Evolutionary conservation across 116 monocot species (phyloP), one percentile per base, ranked within the genome.

Genomic region (Papilionanthe hybrid): DNA sequence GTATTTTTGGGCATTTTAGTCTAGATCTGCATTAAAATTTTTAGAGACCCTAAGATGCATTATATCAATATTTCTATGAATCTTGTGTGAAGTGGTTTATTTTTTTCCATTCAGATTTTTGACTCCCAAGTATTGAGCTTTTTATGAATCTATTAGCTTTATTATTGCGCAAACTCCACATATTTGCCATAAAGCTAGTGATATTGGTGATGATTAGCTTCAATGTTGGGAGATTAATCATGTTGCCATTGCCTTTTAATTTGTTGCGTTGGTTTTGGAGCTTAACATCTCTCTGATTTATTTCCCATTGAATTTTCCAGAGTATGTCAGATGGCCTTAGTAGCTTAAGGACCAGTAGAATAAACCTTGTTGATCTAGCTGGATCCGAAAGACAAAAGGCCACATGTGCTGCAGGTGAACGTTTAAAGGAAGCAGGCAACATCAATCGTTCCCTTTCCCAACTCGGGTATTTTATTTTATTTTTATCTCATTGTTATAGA

Each of bases 381-480:
- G 96, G 96, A 78, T 96, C 96, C 48, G 96, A 96, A 84, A 88
- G 96, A 58, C 96, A 96, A 75, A 96, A 93, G 79, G 77, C 84
- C 48, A 93, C 96, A 74, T 81, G 86, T 83, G 91, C 96, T 77
- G 91, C 79, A 44, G 96, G 96, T 75, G 90, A 93, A 1, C 91
- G 96, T 15, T 81, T 96, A 60, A 93, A 92, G 84, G 96, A 96
- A 85, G 93, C 96, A 47, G 91, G 96, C 68, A 96, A 96, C 79
- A 96, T 96, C 71, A 96, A 96, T 56, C 89, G 93, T n/a, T 96
- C 96, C 22, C 93, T 96, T 84, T 96, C 96, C 67, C 96, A 96
- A 72, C 93, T 96, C 78, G 96, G 93, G 96, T 96, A 87, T 37
- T 37, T 37, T n/a, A n/a, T n/a, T n/a, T 67, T 72, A 43, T 76